A percentile compares a stretch with the other conserved stretches of the same genome.
phyloP scores from a whole-genome alignment of 2,329 filamentous ascomycete genomes.

The Didymella keratinophila region DNA sequence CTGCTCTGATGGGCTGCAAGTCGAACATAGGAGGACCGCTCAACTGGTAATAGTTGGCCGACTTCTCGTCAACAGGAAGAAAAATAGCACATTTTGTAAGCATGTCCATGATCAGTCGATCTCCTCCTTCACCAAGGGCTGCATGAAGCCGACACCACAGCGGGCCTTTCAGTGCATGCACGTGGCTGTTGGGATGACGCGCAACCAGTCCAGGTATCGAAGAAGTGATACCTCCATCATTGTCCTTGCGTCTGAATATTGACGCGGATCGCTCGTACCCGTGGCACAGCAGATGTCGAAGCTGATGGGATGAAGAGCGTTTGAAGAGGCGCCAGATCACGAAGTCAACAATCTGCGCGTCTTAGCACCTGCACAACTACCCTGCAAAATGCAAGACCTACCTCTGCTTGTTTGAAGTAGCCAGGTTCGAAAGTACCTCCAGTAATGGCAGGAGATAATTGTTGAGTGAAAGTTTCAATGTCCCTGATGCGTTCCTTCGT shows the following conservation, averaged over 20 bases:
- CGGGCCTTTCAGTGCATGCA: conserved; percentile 69
- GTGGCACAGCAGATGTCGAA: conserved; percentile 81
- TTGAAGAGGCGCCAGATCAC: conserved; percentile 78
- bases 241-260: conserved; percentile 34
- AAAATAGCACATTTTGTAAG: conserved; percentile 83
- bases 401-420: conserved; percentile 54
- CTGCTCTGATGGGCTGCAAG: conserved; percentile 32
- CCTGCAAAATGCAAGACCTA: conserved; percentile 37
- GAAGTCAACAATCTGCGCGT: conserved; percentile 57
- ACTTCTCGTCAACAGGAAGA: conserved; percentile 64
- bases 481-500: conserved; percentile 47
- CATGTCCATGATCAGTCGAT: conserved; percentile 78
- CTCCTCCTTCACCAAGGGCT: conserved; percentile 77
- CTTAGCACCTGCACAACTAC: conserved; percentile 23
- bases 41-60: conserved; percentile 77
- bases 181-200: conserved; percentile 73
- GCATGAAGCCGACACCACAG: conserved; percentile 80
- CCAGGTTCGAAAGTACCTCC: conserved; percentile 42
- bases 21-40: conserved; percentile 72
- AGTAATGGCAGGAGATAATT: conserved; percentile 46
- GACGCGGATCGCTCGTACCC: conserved; percentile 70
- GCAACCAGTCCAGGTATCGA: conserved; percentile 72
- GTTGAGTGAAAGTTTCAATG: conserved; percentile 56
- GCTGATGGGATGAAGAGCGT: conserved; percentile 60
- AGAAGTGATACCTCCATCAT: conserved; percentile 46